Base-by-base conservation (phyloP, 2,329 filamentous ascomycete species). In the Colletotrichum gigasporum region DNA sequence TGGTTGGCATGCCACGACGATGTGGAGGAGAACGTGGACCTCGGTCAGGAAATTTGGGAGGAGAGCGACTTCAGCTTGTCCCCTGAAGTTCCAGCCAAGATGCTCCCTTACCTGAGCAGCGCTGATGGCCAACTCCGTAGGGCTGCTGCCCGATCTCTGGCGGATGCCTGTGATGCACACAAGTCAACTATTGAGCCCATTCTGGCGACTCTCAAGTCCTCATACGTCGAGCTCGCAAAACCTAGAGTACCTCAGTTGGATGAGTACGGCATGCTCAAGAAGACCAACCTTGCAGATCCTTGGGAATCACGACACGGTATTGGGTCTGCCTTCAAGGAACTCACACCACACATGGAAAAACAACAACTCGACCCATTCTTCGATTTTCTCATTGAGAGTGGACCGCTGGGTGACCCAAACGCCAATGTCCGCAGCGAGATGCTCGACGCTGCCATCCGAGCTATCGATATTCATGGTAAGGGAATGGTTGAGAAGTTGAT, bases 1-100 rank as follows among this genome's bases (percentile, higher is more conserved):
- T 99, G 94, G 94, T 84, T 99, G 41, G 92, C 92, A 42, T 95
- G 90, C 72, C 94, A 99, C 71, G 96, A 99, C 69, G 93, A 97
- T 70, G 88, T 93, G 18, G 88, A 91, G 42, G 94, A 98, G 74
- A 98, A 98, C 71, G 86, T 85, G 8, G 92, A 94, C 45, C 83
- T 97, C 55, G 95, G 92, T 6, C 86, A 85, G 53, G 92, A 95
- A 11, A 97, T 99, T 34, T 99, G 96, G 96, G 93, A 97, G 72
- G 96, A 97, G 72, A 97, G 95, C 73, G 91, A 88, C 7, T 91
- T 98, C 65, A 80, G 90, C 64, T 80, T 95, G 11, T 85, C 87
- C 2, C 80, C 87, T 18, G 83, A 90, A 6, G 86, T 92, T 8
- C 88, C 92, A 7, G 75, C 83, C 61, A 86, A 85, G 69, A 90